Conservation (phyloP, 306 rosid species). For the Lithocarpus polystachyus region DNA sequence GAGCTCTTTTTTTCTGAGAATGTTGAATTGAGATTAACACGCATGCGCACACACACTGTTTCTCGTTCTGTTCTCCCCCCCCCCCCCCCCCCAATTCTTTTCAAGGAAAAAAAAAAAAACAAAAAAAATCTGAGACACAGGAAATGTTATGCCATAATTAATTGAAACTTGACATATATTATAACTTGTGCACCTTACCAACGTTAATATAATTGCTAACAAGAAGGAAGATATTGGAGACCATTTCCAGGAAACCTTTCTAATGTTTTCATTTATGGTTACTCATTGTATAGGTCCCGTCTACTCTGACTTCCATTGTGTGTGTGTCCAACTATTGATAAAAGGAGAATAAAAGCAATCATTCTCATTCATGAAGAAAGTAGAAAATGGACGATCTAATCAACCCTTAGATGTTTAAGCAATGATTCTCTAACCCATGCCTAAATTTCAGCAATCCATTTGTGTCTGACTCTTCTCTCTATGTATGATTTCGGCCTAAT, state of each 20-base stretch:
- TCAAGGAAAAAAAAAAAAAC: not conserved
- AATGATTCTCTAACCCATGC: slow-evolving; percentile 35
- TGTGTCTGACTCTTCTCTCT: slow-evolving; percentile 17
- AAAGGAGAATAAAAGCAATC: slow-evolving; percentile 24
- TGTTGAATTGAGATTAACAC: too few relatives aligned
- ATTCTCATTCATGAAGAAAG: slow-evolving; percentile 39
- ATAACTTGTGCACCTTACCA: slow-evolving; percentile 13
- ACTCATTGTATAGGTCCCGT: slow-evolving; percentile 27
- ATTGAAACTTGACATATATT: not conserved
- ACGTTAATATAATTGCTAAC: slow-evolving; percentile 22
- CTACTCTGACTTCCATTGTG: slow-evolving; percentile 19
- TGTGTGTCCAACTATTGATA: not conserved
- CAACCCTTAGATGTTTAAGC: slow-evolving; percentile 30
- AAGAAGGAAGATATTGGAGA: slow-evolving; percentile 19
- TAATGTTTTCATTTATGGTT: slow-evolving; percentile 20
- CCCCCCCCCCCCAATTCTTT: too few relatives aligned
- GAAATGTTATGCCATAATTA: not conserved
- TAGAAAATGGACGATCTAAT: slow-evolving; percentile 1
- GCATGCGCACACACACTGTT: fast-evolving
- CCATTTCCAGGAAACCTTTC: slow-evolving; percentile 14
- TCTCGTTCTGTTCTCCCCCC: too few relatives aligned
- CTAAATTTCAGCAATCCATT: slow-evolving; percentile 13
- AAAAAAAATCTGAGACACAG: not conserved
- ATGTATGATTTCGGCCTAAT: slow-evolving; percentile 19
- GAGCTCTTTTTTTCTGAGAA: too few relatives aligned